Evolutionary conservation across 1,284 basidiomycete genomes (phyloP).

Genomic region (Sanghuangporus weigelae): DNA sequence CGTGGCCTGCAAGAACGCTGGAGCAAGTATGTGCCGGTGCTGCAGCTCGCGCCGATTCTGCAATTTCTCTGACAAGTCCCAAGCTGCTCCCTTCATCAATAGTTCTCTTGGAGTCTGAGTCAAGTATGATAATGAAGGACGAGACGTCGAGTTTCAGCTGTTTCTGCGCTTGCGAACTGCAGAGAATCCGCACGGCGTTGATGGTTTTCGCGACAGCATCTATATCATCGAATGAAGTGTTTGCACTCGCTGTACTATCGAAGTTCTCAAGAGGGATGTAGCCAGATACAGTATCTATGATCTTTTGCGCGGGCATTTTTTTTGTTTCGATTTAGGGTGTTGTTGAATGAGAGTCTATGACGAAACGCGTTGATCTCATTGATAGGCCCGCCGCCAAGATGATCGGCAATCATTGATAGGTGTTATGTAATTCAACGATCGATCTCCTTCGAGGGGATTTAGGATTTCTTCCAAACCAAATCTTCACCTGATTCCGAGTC

Average conservation of each 20-base stretch:
- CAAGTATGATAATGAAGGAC: constrained; percentile 2
- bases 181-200: neutral
- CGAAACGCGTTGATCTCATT: neutral
- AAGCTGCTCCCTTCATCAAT: neutral
- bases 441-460: neutral
- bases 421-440: neutral
- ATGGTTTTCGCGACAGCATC: constrained; percentile 1
- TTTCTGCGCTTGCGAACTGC: neutral
- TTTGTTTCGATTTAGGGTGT: too few species aligned
- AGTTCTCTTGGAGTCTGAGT: neutral
- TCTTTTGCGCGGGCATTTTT: neutral
- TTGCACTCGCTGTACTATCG: neutral
- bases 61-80: constrained; percentile 26
- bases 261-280: neutral
- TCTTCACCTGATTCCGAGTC: neutral
- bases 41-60: constrained; percentile 32
- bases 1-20: constrained; percentile 47
- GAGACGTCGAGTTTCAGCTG: constrained; percentile 1
- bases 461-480: neutral
- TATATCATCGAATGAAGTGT: neutral
- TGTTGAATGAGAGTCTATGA: too few species aligned
- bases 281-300: neutral
- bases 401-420: constrained; percentile 1
- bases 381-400: neutral
- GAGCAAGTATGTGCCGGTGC: constrained; percentile 38